phyloP scores from a whole-genome alignment of 2,329 filamentous ascomycete genomes.

The Dothideomycetes sp. region DNA sequence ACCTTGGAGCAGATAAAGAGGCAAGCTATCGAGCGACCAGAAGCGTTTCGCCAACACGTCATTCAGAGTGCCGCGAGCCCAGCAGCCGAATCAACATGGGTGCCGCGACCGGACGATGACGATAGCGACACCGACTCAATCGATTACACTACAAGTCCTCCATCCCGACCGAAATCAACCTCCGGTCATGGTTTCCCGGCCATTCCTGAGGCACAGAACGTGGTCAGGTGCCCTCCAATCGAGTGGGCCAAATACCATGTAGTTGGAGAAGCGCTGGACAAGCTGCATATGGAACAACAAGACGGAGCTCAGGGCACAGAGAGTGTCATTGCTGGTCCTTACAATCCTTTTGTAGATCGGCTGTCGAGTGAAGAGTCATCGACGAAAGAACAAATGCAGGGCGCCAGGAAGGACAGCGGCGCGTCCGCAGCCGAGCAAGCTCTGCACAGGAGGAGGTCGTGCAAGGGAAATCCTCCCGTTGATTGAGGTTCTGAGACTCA shows the following conservation, averaged over 20 bases:
- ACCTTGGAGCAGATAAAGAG: conserved; percentile 58
- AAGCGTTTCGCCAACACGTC: conserved; percentile 60
- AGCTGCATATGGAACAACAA: conserved; percentile 71
- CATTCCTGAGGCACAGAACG: conserved; percentile 67
- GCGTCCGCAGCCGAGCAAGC: conserved; percentile 6
- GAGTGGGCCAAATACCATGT: conserved; percentile 94
- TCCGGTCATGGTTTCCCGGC: conserved; percentile 45
- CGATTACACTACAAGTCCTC: too few relatives aligned
- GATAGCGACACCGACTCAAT: conserved; percentile 16
- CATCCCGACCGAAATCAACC: too few relatives aligned
- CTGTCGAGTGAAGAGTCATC: conserved; percentile 21
- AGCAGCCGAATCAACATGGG: conserved; percentile 14
- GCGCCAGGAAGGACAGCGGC: conserved; percentile 10
- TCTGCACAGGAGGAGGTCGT: background rate
- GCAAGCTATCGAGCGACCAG: conserved; percentile 59
- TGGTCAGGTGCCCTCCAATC: conserved; percentile 77
- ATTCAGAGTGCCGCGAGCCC: background rate
- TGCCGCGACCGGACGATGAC: conserved; percentile 11
- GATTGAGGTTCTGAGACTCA: background rate
- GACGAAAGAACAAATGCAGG: conserved; percentile 7
- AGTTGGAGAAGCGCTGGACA: conserved; percentile 75
- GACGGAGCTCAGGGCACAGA: conserved; percentile 25
- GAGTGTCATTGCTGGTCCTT: conserved; percentile 46
- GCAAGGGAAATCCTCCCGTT: background rate
- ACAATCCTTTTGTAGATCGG: conserved; percentile 47